Conservation (phyloP, 805 yeast genomes). For the Pichia cephalocereana region DNA sequence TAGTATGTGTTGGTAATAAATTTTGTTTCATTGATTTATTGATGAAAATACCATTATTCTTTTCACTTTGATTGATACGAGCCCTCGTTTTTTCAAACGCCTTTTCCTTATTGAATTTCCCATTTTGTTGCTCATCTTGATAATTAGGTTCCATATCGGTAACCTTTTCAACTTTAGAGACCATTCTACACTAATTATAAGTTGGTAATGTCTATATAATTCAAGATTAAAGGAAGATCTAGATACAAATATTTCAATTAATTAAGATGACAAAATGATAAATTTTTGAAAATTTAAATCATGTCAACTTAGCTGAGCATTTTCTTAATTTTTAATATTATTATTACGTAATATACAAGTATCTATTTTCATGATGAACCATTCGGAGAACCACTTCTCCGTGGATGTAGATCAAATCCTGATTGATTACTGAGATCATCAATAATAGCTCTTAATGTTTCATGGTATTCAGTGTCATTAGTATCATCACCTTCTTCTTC, state of each 20-base stretch:
- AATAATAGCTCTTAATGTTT: constrained; percentile 1
- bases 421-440: neutral
- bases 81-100: constrained; percentile 9
- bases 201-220: no score
- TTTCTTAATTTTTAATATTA: no score
- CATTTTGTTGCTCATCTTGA: neutral
- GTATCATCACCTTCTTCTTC: constrained; percentile 1
- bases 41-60: neutral
- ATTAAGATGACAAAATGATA: no score
- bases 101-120: constrained; percentile 1
- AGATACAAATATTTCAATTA: no score
- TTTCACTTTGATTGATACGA: neutral
- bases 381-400: neutral
- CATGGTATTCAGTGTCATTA: neutral
- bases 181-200: neutral
- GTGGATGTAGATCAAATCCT: constrained; percentile 1
- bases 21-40: neutral
- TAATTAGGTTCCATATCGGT: constrained; percentile 3
- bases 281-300: no score
- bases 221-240: no score
- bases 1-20: constrained; percentile 8
- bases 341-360: no score
- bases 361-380: no score
- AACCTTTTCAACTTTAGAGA: constrained; percentile 3
- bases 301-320: no score